Evolutionary conservation across 225 moss, liverwort and hornwort genomes (phyloP), one percentile per base, ranked within the genome.

Genomic region (Neckera pumila): DNA sequence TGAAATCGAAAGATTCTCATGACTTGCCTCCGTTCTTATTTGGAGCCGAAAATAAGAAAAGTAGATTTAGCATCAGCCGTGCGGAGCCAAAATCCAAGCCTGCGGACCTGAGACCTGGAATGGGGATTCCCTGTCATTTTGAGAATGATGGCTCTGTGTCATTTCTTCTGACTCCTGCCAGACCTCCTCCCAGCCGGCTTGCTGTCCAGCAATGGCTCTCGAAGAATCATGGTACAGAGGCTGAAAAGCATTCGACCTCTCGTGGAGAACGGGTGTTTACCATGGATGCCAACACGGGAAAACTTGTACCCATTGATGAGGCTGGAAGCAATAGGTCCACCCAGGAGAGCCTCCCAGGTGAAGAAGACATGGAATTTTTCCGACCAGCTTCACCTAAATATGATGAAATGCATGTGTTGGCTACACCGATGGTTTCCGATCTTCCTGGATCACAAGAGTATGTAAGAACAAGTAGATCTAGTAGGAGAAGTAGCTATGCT

Each of bases 381-480:
- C 93, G 96, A 91, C 99, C 99, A 79, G 97, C 97, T 62, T 99
- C 99, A 64, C 99, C 99, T 27, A 99, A 99, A 73, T 99, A 99
- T 86, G 97, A 97, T 65, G 99, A 99, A 90, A 96, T 87, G 71
- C 96, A 99, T 92, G 95, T 99, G 59, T 80, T 99, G 57, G 92
- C 91, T 67, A 83, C 90, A 53, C 91, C 94, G 31, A 91, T 94
- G 86, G 88, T 92, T 80, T 89, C 92, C 38, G 89, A 88, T 79
- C 85, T 87, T 70, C 86, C 91, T 51, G 89, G 87, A 58, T 94
- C 93, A 38, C 92, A 93, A 84, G 90, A 87, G 58, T 92, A 92
- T 80, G 83, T 81, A 21, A 86, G 57, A 73, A 66, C 61, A 87
- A 88, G 82, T 64, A 92, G 89, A 86, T 40, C 65, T 67, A 85